Evolutionary conservation across 495 filamentous ascomycete species (phyloP).

Genomic region (Cercophora samala): DNA sequence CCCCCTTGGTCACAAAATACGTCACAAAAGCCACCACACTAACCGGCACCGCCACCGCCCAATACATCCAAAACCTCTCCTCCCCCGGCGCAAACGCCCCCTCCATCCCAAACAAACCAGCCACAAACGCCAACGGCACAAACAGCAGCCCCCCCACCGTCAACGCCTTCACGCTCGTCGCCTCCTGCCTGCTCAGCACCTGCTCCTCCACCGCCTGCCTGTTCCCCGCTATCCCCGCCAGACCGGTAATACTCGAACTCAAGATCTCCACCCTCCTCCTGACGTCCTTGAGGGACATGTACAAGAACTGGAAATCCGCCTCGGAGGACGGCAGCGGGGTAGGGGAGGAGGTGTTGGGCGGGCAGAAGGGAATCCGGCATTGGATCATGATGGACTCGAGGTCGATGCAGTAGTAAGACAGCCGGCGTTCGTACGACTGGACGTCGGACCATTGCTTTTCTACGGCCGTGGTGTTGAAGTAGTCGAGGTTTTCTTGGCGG

Average conservation of each 20-base stretch:
- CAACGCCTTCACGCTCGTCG: conserved; percentile 4
- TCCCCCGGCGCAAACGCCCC: not conserved
- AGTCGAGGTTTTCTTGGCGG: not conserved
- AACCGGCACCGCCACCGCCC: not conserved
- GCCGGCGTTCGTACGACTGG: not conserved
- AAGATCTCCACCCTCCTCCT: not conserved
- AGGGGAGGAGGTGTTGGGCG: not conserved
- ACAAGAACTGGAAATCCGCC: conserved; percentile 1
- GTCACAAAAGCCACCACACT: not conserved
- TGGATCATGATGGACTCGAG: conserved; percentile 1
- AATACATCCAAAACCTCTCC: conserved; percentile 6
- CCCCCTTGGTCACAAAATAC: not conserved
- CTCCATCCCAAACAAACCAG: not conserved
- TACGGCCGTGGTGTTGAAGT: not conserved
- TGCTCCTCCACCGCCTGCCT: conserved; percentile 2
- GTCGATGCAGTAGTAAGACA: not conserved
- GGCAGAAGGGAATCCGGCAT: not conserved
- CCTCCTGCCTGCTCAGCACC: not conserved
- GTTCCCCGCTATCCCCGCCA: conserved; percentile 4
- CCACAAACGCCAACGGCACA: not conserved
- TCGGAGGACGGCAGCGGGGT: no score
- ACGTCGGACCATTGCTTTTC: conserved; percentile 1
- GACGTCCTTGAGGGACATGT: not conserved
- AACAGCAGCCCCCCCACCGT: not conserved
- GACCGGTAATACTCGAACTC: not conserved